Base-by-base conservation (phyloP, 169 alveolate species). In the Cryptosporidium ubiquitum region DNA sequence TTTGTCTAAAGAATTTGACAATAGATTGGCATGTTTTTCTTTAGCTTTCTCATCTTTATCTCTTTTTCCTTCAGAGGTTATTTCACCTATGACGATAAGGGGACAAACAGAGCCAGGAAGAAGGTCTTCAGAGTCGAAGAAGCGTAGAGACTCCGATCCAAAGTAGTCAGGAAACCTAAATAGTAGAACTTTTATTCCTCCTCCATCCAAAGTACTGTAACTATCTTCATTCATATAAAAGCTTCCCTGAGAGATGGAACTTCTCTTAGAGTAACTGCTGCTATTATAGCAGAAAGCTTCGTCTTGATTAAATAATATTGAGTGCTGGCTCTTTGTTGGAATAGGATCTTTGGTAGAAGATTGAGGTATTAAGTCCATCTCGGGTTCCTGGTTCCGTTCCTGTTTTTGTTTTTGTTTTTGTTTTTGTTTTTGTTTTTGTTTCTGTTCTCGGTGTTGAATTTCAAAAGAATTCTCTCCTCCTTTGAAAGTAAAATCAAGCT, bases 141-240 rank as follows among this genome's bases (percentile, higher is more conserved):
- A 73, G 58, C 51, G 44, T 26, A 73, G 69, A 52, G 85, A 73
- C 18, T 73, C 85, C 6, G 40, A 52, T 10, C 57, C 57, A 73
- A 73, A 51, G 14, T 73, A 73, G 39, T 73, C 85, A 16, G 85
- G 85, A 57, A 52, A 73, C 20, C 85, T 73, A 31, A 52, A 73
- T 16, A 73, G 29, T 26, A 44, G 31, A 26, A 70, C 39, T 16
- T 70, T 40, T 10, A 26, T 26, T 10, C 66, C 18, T 14, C 64
- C 33, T 49, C 42, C 29, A 26, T 70, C 40, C 16, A 31, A 14
- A 68, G 0, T 14, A 20, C 55, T 49, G 49, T n/a, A 9, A 31
- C 51, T 20, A 6, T 68, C 79, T 9, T 68, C 79, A 16, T 39
- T 70, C 18, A 4, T n/a, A 16, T n/a, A 40, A 26, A 55, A 35